phyloP scores from a whole-genome alignment of 2,329 filamentous ascomycete species.

The Emericellopsis atlantica region DNA sequence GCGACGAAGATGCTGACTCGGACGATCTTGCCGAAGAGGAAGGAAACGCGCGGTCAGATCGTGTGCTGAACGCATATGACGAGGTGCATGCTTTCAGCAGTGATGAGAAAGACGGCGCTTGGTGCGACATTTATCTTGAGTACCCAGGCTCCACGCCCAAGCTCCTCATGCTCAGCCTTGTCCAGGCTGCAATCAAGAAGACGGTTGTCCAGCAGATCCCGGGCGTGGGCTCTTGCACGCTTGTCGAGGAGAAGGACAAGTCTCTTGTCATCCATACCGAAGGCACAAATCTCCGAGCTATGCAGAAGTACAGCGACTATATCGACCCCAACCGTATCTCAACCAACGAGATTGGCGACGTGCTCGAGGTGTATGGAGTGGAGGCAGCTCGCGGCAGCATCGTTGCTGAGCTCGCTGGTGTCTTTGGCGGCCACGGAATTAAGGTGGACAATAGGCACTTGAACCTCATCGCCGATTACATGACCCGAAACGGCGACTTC shows the following conservation, averaged over 20 bases:
- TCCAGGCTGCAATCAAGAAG: conserved; percentile 66
- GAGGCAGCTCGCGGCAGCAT: conserved; percentile 85
- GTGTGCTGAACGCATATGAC: conserved; percentile 48
- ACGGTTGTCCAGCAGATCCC: conserved; percentile 80
- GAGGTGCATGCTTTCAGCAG: conserved; percentile 70
- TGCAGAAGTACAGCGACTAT: conserved; percentile 77
- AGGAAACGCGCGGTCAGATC: conserved; percentile 42
- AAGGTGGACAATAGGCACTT: conserved; percentile 83
- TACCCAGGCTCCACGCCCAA: conserved; percentile 76
- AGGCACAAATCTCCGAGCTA: conserved; percentile 79
- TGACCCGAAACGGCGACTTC: conserved; percentile 89
- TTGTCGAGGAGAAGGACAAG: conserved; percentile 39
- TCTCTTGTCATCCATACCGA: conserved; percentile 57
- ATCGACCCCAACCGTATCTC: conserved; percentile 78
- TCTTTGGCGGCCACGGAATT: conserved; percentile 89
- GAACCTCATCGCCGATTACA: conserved; percentile 91
- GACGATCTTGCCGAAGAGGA: conserved; percentile 24
- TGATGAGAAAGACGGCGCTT: conserved; percentile 59
- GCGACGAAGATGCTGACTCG: conserved; percentile 23
- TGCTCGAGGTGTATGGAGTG: conserved; percentile 79
- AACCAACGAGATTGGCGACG: conserved; percentile 85
- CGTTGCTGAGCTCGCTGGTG: conserved; percentile 69
- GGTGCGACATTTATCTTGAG: conserved; percentile 72
- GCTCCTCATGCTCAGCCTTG: conserved; percentile 81
- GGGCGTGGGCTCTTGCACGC: conserved; percentile 60